These are phyloP conservation scores for Fraxinus greggii DNA, from an alignment of 305 asterid genomes.

Conservation along the genomic window DNA sequence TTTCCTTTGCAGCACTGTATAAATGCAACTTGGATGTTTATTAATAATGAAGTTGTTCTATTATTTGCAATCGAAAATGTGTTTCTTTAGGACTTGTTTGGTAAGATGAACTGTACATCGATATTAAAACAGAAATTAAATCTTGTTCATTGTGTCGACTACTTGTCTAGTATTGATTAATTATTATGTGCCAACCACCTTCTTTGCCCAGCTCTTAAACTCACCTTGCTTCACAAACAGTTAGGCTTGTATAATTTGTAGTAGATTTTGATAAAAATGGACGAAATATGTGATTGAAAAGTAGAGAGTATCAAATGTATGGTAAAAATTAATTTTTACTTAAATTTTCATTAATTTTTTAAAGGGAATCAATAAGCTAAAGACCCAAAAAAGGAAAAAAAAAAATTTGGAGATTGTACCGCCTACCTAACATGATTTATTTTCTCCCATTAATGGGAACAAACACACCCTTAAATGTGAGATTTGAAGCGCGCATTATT, in stretches of 20 bases:
- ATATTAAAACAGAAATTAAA: background rate
- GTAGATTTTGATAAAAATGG: background rate
- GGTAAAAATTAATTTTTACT: background rate
- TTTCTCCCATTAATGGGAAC: no score
- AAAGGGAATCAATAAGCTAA: background rate
- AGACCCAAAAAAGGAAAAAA: background rate
- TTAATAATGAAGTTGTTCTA: background rate
- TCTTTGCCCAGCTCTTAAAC: background rate
- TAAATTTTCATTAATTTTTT: no score
- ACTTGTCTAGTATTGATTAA: background rate
- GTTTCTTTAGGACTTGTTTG: background rate
- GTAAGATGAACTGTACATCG: background rate
- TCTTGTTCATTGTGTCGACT: background rate
- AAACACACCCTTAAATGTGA: no score
- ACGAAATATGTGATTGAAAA: background rate
- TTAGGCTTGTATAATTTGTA: background rate
- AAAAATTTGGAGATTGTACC: no score
- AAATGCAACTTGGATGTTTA: background rate
- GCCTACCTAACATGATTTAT: background rate
- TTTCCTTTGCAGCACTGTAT: constrained; percentile 16
- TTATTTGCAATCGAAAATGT: background rate
- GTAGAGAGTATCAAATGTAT: background rate
- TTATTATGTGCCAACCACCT: background rate
- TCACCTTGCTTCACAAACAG: background rate
- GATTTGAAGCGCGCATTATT: no score